A percentile compares a stretch with the other conserved stretches of the same genome.
Evolutionary conservation across 2,329 filamentous ascomycete genomes (phyloP).

Genomic region (Lomentospora prolificans): DNA sequence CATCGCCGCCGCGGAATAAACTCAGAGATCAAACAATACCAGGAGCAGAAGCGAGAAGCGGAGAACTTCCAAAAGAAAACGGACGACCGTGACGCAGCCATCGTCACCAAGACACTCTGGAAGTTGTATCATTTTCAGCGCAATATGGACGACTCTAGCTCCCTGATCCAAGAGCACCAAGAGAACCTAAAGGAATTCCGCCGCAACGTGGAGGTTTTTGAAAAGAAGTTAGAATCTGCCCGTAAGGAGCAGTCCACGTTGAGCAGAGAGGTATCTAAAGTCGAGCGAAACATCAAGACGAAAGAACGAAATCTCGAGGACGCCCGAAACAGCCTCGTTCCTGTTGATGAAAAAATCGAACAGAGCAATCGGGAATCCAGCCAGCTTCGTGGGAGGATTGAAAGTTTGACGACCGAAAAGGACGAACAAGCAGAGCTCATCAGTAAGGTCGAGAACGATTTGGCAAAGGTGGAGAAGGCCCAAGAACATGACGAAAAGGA

Average conservation of each 20-base stretch:
- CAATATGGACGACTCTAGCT: slow-evolving; percentile 83
- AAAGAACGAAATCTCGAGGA: slow-evolving; percentile 86
- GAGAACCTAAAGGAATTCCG: slow-evolving; percentile 90
- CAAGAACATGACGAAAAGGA: slow-evolving; percentile 81
- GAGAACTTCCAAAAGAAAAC: slow-evolving; percentile 88
- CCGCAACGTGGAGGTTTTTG: slow-evolving; percentile 77
- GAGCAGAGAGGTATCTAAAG: slow-evolving; percentile 64
- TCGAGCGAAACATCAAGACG: slow-evolving; percentile 74
- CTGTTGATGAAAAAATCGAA: slow-evolving; percentile 83
- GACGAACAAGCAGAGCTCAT: slow-evolving; percentile 60
- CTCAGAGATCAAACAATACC: slow-evolving; percentile 94
- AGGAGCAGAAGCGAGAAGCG: slow-evolving; percentile 91
- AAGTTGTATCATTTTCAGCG: slow-evolving; percentile 93
- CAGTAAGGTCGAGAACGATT: slow-evolving; percentile 67
- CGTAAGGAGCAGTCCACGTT: slow-evolving; percentile 74
- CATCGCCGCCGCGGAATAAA: slow-evolving; percentile 89
- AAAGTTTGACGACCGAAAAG: slow-evolving; percentile 64
- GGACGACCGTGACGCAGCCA: slow-evolving; percentile 80
- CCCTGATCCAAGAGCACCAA: slow-evolving; percentile 85
- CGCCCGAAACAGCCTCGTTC: slow-evolving; percentile 74
- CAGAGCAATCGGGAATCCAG: slow-evolving; percentile 65
- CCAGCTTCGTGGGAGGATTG: slow-evolving; percentile 56
- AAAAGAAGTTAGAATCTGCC: slow-evolving; percentile 69
- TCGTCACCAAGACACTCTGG: slow-evolving; percentile 91
- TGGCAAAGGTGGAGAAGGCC: slow-evolving; percentile 79